Conservation (phyloP, 2,329 filamentous ascomycete genomes). For the Fusarium heterosporum region DNA sequence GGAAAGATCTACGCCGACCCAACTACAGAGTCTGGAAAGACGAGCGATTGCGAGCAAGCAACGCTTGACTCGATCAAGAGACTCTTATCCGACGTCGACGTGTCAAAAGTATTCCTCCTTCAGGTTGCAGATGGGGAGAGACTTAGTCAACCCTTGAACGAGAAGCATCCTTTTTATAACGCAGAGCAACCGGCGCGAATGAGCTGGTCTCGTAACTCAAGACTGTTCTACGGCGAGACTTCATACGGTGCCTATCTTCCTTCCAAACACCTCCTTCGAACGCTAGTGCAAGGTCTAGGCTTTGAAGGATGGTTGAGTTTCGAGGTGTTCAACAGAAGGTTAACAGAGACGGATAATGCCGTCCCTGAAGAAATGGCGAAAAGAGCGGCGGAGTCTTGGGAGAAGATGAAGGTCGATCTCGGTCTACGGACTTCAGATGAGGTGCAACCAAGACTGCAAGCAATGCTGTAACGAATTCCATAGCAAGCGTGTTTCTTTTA, state of each 20-base stretch:
- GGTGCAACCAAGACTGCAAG: conserved; percentile 47
- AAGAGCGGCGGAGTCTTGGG: conserved; percentile 64
- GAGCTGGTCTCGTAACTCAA: conserved; percentile 81
- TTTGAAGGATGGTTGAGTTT: conserved; percentile 78
- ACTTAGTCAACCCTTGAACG: conserved; percentile 69
- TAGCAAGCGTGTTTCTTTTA: not conserved
- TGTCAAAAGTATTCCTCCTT: conserved; percentile 77
- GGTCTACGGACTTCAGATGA: conserved; percentile 45
- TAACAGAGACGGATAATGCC: conserved; percentile 67
- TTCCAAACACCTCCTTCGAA: conserved; percentile 68
- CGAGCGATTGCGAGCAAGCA: conserved; percentile 64
- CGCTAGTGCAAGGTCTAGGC: conserved; percentile 72
- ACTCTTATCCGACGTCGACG: conserved; percentile 67
- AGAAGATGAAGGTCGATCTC: conserved; percentile 57
- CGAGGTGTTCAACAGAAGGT: conserved; percentile 70
- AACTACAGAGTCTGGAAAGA: conserved; percentile 62
- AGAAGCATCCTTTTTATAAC: conserved; percentile 54
- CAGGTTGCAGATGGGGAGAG: conserved; percentile 81
- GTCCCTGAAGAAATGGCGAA: conserved; percentile 68
- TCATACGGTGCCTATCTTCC: conserved; percentile 76
- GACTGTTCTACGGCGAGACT: conserved; percentile 67
- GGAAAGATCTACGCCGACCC: conserved; percentile 79
- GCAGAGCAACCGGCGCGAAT: conserved; percentile 64
- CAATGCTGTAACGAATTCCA: conserved; percentile 48
- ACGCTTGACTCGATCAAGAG: conserved; percentile 66